phyloP scores from a whole-genome alignment of 2,329 filamentous ascomycete genomes.

The Westerdykella ornata region DNA sequence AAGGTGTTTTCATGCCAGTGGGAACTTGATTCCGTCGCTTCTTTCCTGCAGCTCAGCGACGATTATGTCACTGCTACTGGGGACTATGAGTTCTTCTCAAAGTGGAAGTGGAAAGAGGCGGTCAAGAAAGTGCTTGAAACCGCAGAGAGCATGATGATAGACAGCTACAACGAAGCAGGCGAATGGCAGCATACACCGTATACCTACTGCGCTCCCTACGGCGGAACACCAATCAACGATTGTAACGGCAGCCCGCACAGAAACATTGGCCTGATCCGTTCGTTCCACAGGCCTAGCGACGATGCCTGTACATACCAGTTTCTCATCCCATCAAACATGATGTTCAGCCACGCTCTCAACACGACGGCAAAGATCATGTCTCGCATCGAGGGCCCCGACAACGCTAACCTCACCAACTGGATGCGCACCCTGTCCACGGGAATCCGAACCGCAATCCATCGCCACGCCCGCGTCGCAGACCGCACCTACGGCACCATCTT shows the following conservation, averaged over 20 bases:
- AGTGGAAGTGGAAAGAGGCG: conserved; percentile 42
- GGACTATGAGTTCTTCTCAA: conserved; percentile 43
- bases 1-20: conserved; percentile 49
- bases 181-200: conserved; percentile 41
- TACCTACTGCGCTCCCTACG: conserved; percentile 40
- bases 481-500: conserved; percentile 39
- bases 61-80: conserved; percentile 44
- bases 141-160: conserved; percentile 42
- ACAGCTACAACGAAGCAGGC: conserved; percentile 43
- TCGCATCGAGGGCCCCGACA: conserved; percentile 35
- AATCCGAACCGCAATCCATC: conserved; percentile 41
- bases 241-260: conserved; percentile 45
- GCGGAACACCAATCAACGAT: conserved; percentile 48
- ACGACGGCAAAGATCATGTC: conserved; percentile 48
- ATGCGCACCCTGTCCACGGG: conserved; percentile 51
- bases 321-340: conserved; percentile 56
- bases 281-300: conserved; percentile 46
- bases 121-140: conserved; percentile 40
- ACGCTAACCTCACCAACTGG: conserved; percentile 46
- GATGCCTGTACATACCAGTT: conserved; percentile 47
- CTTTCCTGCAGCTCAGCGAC: conserved; percentile 44
- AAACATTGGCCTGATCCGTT: conserved; percentile 45
- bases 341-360: conserved; percentile 60
- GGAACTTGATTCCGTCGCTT: conserved; percentile 47
- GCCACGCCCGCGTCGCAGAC: conserved; percentile 19